Base-by-base conservation (phyloP, 2,329 filamentous ascomycete genomes). In the Calonectria fujianensis region DNA sequence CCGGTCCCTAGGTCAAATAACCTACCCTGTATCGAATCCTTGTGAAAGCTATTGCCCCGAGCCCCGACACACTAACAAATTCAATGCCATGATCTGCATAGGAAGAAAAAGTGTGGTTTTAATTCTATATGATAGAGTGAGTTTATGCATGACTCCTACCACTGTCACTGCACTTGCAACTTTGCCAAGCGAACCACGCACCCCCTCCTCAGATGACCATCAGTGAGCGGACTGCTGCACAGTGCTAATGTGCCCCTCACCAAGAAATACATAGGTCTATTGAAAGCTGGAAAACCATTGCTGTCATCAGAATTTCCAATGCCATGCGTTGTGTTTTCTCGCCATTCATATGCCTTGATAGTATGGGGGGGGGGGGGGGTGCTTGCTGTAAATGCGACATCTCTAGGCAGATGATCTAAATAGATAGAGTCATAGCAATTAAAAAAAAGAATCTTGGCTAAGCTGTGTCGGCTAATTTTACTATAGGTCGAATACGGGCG, bases 211-310 rank as follows among this genome's bases (percentile, higher is more conserved):
- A 9, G 29, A 31, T 32, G 51, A 32, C 51, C 6, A 54, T 32
- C 16, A 32, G 9, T 18, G 29, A 54, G 51, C 16, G 32, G 6
- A 29, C 16, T 20, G 4, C n/a, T 32, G 8, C 51, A 54, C 52
- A 35, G n/a, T 32, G 52, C 18, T 20, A 1, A 16, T n/a, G 31
- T 57, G 52, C 52, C 52, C 8, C 52, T 57, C 31, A 35, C 52
- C 29, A 57, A 35, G 29, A 35, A 57, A 11, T 35, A 24, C 18
- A 57, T 35, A n/a, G n/a, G 16, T 31, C 29, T 35, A n/a, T n/a
- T 57, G 13, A 35, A 57, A 57, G 31, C 52, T 20, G 52, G 52
- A n/a, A 57, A 57, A n/a, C 31, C 52, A 57, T 20, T 57, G 16
- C 52, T 31, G 6, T 37, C 52, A 16, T 24, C 52, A 24, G 18